phyloP scores from a whole-genome alignment of 139 green algal species.

The Micromonas pusilla region DNA sequence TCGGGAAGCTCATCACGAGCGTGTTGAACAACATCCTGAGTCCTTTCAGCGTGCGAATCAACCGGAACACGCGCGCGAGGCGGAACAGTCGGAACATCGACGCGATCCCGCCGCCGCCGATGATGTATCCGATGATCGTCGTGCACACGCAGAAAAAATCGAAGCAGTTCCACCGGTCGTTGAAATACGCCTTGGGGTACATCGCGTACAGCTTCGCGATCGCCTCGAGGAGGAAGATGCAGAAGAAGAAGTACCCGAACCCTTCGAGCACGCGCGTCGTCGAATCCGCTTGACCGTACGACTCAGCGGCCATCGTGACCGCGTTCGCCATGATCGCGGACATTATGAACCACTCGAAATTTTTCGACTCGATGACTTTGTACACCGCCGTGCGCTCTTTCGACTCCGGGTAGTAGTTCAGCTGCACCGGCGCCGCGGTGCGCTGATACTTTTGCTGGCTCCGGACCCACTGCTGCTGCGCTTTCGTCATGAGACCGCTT shows the following conservation, averaged over 20 bases:
- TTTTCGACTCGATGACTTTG: background rate
- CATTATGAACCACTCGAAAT: constrained; percentile 57
- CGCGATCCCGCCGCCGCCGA: background rate
- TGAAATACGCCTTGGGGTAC: constrained; percentile 35
- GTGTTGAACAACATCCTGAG: constrained; percentile 33
- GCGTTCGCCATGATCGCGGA: constrained; percentile 52
- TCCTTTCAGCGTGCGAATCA: constrained; percentile 23
- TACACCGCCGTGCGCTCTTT: constrained; percentile 7
- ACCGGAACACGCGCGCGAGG: constrained; percentile 28
- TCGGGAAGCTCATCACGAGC: constrained; percentile 30
- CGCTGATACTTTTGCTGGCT: constrained; percentile 37
- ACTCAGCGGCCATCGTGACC: constrained; percentile 36
- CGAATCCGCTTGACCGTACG: constrained; percentile 33
- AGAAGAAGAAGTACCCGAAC: constrained; percentile 44
- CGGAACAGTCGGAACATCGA: constrained; percentile 28
- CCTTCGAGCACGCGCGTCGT: constrained; percentile 33
- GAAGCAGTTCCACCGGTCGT: constrained; percentile 34
- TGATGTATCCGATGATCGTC: constrained; percentile 25
- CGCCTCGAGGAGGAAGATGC: constrained; percentile 42
- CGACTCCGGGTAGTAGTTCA: background rate
- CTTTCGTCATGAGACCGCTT: constrained; percentile 43
- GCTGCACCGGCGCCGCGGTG: background rate
- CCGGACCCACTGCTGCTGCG: constrained; percentile 54
- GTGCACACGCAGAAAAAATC: constrained; percentile 37
- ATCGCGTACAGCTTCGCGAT: constrained; percentile 39